phyloP scores from a whole-genome alignment of 306 rosid species.

The Quercus robur region DNA sequence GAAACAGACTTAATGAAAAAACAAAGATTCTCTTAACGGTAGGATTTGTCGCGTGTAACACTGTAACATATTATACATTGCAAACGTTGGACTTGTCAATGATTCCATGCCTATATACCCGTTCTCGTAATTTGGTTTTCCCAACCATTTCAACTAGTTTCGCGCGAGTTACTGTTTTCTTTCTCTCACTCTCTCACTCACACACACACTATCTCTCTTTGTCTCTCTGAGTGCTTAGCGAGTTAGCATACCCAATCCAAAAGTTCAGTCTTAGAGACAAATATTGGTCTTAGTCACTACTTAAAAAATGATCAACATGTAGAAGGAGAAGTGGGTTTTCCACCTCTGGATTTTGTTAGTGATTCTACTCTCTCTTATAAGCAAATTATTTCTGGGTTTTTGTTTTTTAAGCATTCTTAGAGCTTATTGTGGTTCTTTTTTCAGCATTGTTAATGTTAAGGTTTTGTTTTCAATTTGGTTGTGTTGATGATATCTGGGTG shows the following conservation, averaged over 20 bases:
- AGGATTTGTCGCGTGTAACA: background rate
- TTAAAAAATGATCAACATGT: too few species aligned
- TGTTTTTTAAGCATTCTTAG: background rate
- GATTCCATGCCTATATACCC: slow-evolving; percentile 18
- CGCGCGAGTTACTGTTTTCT: background rate
- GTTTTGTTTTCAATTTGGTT: background rate
- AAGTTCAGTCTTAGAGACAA: background rate
- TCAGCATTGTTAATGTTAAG: background rate
- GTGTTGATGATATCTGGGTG: background rate
- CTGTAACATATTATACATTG: background rate
- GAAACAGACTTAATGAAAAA: background rate
- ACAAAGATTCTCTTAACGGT: background rate
- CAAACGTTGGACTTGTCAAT: background rate
- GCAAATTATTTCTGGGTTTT: background rate
- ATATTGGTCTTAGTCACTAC: too few species aligned
- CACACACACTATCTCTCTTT: background rate
- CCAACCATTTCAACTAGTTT: background rate
- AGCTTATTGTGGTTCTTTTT: background rate
- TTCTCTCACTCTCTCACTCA: background rate
- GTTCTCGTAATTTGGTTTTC: slow-evolving; percentile 7
- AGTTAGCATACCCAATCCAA: too few species aligned
- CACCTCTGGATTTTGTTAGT: too few species aligned
- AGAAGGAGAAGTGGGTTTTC: too few species aligned
- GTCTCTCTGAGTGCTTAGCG: too few species aligned
- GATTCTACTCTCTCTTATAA: too few species aligned